Evolutionary conservation across 371 early-diverging fungal genomes (phyloP).

Genomic region (Spraguea lophii): DNA sequence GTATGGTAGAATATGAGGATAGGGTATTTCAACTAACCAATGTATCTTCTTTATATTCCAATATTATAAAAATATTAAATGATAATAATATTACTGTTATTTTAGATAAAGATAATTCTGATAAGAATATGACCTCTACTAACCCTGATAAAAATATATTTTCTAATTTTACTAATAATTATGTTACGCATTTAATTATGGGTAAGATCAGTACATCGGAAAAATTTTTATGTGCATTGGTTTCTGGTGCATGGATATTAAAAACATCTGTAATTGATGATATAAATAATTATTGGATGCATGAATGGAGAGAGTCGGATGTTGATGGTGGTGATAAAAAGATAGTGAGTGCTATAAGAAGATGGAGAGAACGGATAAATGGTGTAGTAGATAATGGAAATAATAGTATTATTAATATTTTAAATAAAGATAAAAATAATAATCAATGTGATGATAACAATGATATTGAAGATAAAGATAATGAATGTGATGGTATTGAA

Average conservation of each 20-base stretch:
- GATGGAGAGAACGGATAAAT: not conserved
- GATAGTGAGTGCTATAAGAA: conserved; percentile 13
- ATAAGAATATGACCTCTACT: too few relatives aligned
- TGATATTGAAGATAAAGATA: not conserved
- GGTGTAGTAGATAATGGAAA: too few relatives aligned
- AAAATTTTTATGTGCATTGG: conserved; percentile 40
- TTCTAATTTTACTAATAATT: too few relatives aligned
- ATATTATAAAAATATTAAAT: conserved; percentile 28
- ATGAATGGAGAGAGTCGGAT: conserved; percentile 28
- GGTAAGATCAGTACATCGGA: conserved; percentile 35
- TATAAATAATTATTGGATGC: conserved; percentile 20
- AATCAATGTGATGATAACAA: not conserved
- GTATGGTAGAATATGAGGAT: not conserved
- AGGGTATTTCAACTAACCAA: conserved; percentile 43
- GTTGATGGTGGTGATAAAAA: conserved; percentile 17
- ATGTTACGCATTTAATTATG: conserved; percentile 45
- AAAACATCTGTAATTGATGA: conserved; percentile 35
- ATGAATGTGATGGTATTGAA: not conserved
- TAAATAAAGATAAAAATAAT: too few relatives aligned
- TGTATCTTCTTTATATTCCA: conserved; percentile 23
- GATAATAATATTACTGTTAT: conserved; percentile 17
- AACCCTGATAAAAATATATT: too few relatives aligned
- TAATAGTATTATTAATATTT: too few relatives aligned
- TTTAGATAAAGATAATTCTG: too few relatives aligned
- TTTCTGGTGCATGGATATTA: conserved; percentile 37